Percentiles rank a stretch among this genome's conserved stretches.
These are phyloP conservation scores for Xylaria sp. DNA, from an alignment of 2,329 filamentous ascomycete genomes.

Conservation along the genomic window DNA sequence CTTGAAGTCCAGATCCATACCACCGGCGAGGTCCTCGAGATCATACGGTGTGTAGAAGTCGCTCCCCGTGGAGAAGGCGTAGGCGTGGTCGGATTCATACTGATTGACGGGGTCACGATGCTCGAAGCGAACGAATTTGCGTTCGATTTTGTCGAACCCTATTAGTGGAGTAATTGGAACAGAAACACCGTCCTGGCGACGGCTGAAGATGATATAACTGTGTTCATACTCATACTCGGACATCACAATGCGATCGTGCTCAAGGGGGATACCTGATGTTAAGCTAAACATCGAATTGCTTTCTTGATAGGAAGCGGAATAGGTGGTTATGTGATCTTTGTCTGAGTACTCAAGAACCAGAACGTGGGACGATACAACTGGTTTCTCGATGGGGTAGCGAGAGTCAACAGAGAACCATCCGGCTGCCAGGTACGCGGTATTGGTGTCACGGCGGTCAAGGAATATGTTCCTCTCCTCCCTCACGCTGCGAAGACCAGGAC, in stretches of 20 bases:
- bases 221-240: conserved; percentile 6
- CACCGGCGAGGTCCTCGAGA: too few species aligned
- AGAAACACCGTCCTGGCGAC: too few species aligned
- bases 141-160: conserved; percentile 10
- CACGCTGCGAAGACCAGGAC: neutral
- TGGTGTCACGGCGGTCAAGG: conserved; percentile 18
- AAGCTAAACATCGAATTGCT: neutral
- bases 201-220: conserved; percentile 5
- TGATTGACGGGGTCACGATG: too few species aligned
- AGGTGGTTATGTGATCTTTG: neutral
- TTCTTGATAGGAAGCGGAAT: neutral
- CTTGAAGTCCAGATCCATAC: conserved; percentile 3
- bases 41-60: neutral
- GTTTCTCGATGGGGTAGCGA: neutral
- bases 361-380: neutral
- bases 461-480: conserved; percentile 12
- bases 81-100: neutral
- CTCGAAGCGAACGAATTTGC: conserved; percentile 1
- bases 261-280: neutral
- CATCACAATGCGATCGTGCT: neutral
- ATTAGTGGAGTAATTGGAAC: neutral
- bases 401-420: neutral
- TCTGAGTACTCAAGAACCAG: conserved; percentile 1
- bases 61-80: neutral
- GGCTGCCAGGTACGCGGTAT: conserved; percentile 21